Percentiles rank a stretch among this genome's conserved stretches.
phyloP scores from a whole-genome alignment of 2,329 filamentous ascomycete genomes.

The Colletotrichum sp. region DNA sequence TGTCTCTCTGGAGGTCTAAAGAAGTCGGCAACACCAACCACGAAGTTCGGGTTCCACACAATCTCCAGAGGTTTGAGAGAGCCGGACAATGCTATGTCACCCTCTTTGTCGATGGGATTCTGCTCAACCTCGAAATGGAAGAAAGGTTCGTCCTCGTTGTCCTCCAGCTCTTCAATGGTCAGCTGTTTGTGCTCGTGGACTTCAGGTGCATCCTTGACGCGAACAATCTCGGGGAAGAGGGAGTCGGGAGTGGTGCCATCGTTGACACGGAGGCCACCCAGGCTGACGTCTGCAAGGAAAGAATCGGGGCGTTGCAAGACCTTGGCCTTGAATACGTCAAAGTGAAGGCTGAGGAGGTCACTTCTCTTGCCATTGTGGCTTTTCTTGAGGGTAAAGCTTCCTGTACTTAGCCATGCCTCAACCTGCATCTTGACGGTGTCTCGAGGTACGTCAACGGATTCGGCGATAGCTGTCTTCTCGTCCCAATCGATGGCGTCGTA shows the following conservation, averaged over 20 bases:
- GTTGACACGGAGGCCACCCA: constrained; percentile 92
- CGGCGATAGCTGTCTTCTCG: constrained; percentile 88
- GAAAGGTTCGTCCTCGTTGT: constrained; percentile 71
- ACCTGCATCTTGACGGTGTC: constrained; percentile 94
- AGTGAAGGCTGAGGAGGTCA: constrained; percentile 89
- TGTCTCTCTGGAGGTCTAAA: constrained; percentile 96
- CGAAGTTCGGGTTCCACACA: constrained; percentile 94
- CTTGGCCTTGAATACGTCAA: constrained; percentile 93
- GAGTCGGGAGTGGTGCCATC: constrained; percentile 94
- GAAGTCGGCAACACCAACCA: constrained; percentile 90
- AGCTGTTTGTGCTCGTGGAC: constrained; percentile 50
- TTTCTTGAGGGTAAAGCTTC: constrained; percentile 92
- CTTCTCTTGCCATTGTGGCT: constrained; percentile 78
- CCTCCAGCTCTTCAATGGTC: constrained; percentile 60
- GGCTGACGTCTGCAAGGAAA: constrained; percentile 83
- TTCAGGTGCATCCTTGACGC: constrained; percentile 84
- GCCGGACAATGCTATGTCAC: constrained; percentile 87
- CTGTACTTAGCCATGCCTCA: constrained; percentile 90
- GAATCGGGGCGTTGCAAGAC: constrained; percentile 91
- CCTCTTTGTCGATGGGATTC: constrained; percentile 90
- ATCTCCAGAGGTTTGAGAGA: constrained; percentile 96
- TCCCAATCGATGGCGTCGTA: constrained; percentile 99
- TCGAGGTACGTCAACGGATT: constrained; percentile 86
- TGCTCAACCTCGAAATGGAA: constrained; percentile 94
- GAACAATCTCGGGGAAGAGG: constrained; percentile 92